Base-by-base conservation (phyloP, 208 protist genomes). In the Leishmania aethiopica region DNA sequence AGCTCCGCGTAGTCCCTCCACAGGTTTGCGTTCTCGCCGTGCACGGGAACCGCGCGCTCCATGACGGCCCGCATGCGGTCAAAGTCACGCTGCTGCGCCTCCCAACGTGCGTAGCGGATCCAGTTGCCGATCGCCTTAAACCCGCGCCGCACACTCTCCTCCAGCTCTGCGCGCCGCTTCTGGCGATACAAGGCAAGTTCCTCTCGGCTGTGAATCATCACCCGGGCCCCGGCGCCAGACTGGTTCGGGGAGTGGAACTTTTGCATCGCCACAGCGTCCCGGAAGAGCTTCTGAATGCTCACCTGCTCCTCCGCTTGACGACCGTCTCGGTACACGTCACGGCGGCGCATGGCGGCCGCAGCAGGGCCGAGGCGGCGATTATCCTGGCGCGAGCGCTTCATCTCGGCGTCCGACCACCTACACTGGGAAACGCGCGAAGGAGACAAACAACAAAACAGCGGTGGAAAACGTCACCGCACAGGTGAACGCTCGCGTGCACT, bases 1-100 rank as follows among this genome's bases (percentile, higher is more conserved):
- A 99, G 98, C 84, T 99, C 99, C 1, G 99, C 99, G 87, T 99
- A 99, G 69, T 98, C 96, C 19, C 99, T 86, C 97, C 97, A 99
- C 15, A 99, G 35, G 22, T 86, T 92, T 19, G 89, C 57, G 80
- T 99, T 96, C 25, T 91, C 88, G 53, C 98, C 95, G 83, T 99
- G 95, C n/a, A 96, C 86, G n/a, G 79, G 62, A 28, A 93, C 85
- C 0, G 98, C 97, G 35, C 99, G 89, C 93, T 99, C 99, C 84
- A 98, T 98, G 22, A 99, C 91, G 32, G 90, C 97, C 0, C 99
- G 93, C 81, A 99, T 99, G 40, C 98, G 92, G 13, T 86, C 93
- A 78, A 98, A 98, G 83, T 99, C 98, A 17, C 93, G 88, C 90
- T 99, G 99, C 79, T 91, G 92, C 75, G 99, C 99, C 86, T 99